Conservation (phyloP, 2,329 filamentous ascomycete species). For the Fusarium sp. region DNA sequence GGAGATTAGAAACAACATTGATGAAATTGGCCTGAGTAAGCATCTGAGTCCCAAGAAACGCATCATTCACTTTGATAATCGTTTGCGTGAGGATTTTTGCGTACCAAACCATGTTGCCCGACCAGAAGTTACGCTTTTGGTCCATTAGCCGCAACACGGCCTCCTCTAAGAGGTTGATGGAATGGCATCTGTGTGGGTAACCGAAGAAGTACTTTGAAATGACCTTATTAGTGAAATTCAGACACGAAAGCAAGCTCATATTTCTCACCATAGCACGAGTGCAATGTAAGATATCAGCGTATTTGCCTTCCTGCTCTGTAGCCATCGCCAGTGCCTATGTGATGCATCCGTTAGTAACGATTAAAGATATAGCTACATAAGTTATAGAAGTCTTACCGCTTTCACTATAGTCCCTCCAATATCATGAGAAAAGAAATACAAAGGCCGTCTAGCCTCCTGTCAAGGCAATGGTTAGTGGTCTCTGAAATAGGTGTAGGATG, state of each 20-base stretch:
- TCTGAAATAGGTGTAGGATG: rapidly evolving
- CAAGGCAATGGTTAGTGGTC: rapidly evolving
- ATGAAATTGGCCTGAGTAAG: conserved; percentile 15
- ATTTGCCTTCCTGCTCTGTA: not conserved
- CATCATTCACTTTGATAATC: conserved; percentile 6
- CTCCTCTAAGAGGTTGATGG: not conserved
- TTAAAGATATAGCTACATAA: not conserved
- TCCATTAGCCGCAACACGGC: not conserved
- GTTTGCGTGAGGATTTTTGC: not conserved
- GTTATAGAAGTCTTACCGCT: not conserved
- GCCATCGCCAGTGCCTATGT: not conserved
- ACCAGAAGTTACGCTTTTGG: rapidly evolving
- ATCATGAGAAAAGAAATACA: conserved; percentile 21
- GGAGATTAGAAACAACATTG: not conserved
- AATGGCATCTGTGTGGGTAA: not conserved
- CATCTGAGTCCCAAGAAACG: conserved; percentile 11
- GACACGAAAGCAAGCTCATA: rapidly evolving
- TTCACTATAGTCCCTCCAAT: conserved; percentile 21
- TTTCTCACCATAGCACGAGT: not conserved
- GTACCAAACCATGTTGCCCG: not conserved
- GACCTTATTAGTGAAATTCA: not conserved
- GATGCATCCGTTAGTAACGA: not conserved
- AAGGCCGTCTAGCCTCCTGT: not conserved
- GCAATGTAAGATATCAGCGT: not conserved
- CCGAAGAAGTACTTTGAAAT: not conserved